Evolutionary conservation across 2,329 filamentous ascomycete genomes (phyloP), one percentile per base, ranked within the genome.

Genomic region (Paraphaeosphaeria minitans): DNA sequence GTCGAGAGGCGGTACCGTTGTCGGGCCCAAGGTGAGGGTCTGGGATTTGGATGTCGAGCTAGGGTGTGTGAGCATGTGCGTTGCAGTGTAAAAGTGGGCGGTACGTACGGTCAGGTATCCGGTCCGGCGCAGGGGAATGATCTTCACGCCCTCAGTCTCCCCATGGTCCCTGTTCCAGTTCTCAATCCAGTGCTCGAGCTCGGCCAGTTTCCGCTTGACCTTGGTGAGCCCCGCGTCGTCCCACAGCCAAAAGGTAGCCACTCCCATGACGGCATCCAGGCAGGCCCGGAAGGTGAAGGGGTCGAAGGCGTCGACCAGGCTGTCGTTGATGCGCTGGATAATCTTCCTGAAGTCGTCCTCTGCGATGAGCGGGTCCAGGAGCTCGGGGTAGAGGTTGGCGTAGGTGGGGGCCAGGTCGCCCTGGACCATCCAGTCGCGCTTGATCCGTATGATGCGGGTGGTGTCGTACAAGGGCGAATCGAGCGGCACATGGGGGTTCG

Each of bases 371-470:
- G 93, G 92, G 65, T 97, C 93, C 8, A 99, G 82, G 58, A 99
- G 96, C 74, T 99, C 95, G 0, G 95, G 95, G 70, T 99, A 99
- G 2, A 97, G 82, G 69, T 98, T 97, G 16, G 92, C 95, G 74
- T 96, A 98, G 0, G 93, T 92, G 0, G 95, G 95, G 1, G 93
- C 94, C 29, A 97, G 81, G 76, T 99, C 95, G 37, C 94, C 95
- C 60, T 89, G 86, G 31, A 93, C 78, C 78, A 98, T 89, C 91
- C 93, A 99, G 77, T 99, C 95, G 43, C 95, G 86, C 58, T 89
- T 88, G 62, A 99, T 89, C 16, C 95, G 89, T 69, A 99, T 97
- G 64, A 99, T 91, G 57, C 94, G 89, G 1, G 95, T 99, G 7
- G 83, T 87, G 47, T 83, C 78, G 71, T 92, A 92, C 64, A 96